Percentiles rank a stretch among this genome's conserved stretches.
Conservation (phyloP, 2,329 filamentous ascomycete genomes). For the Aciculosporium take region DNA sequence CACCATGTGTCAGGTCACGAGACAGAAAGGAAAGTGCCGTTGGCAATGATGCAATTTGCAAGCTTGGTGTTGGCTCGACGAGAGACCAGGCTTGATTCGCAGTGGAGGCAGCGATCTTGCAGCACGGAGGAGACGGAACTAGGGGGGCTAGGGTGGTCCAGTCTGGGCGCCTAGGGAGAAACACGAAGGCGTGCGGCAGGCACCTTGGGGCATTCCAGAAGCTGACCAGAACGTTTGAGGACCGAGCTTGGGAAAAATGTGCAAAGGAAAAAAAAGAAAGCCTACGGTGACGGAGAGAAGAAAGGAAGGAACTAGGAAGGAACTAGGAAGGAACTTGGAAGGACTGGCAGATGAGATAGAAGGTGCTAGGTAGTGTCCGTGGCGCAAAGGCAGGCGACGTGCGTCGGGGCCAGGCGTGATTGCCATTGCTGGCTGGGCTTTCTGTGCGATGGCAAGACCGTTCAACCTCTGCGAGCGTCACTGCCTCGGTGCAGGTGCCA, state of each 20-base stretch:
- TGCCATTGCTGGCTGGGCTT: background rate
- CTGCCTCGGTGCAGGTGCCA: no score
- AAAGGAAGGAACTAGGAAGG: background rate
- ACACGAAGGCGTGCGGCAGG: background rate
- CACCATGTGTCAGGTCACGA: background rate
- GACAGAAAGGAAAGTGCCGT: background rate
- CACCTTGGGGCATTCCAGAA: background rate
- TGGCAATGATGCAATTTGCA: slow-evolving; percentile 1
- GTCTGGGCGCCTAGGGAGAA: background rate
- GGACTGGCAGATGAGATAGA: background rate
- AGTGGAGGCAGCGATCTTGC: slow-evolving; percentile 1
- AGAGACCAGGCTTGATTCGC: background rate
- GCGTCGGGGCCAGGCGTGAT: background rate
- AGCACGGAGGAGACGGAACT: background rate
- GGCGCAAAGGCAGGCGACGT: background rate
- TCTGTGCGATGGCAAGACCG: background rate
- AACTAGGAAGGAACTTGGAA: background rate
- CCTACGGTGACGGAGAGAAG: background rate
- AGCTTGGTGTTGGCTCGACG: background rate
- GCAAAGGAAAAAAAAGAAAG: background rate
- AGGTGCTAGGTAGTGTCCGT: background rate
- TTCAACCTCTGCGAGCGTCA: background rate
- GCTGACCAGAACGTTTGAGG: no score
- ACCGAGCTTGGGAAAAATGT: no score
- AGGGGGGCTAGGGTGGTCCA: background rate